Base-by-base conservation (phyloP, 2,329 filamentous ascomycete species). In the Neocatenulostroma microsporum region DNA sequence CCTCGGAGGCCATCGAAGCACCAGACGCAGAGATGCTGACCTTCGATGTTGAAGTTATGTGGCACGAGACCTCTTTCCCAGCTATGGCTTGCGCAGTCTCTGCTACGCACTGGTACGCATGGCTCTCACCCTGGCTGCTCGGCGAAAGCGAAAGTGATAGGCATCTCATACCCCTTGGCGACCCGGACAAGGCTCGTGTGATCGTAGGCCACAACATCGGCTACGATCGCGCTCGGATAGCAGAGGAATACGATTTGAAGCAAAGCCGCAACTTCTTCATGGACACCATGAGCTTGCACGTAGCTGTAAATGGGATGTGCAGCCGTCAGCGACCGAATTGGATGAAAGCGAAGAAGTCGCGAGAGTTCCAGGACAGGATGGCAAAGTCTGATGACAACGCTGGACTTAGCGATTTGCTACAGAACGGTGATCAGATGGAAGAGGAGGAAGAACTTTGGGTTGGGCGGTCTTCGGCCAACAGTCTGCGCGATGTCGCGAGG, bases 261-360 rank as follows among this genome's bases (percentile, higher is more conserved):
- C 89, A 95, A 59, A 82, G 85, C 1, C 76, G 78, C 25, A 96
- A 87, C 49, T 82, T 77, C 28, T 98, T 94, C 57, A 64, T 98
- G 34, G 91, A 98, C 58, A 98, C 91, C 20, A 98, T 98, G 91
- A 96, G 89, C 2, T 68, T 98, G 14, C 91, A 98, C 58, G 89
- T 94, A 6, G 93, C 93, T 2, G 89, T 94, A 17, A 98, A 98
- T 57, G 91, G 91, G 44, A 98, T 98, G 91, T 98, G 91, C 62
- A 96, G 91, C 15, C 81, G 84, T 47, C 91, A 98, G 61, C 76
- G 91, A 33, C 91, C 93, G 6, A 94, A 85, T 0, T 98, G 91
- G 91, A 87, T 95, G 80, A 93, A 85, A 60, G 85, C 94, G 61
- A 84, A 86, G 57, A 98, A 98, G 65, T 86, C 82, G 47, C 74